Evolutionary conservation across 257 asterid genomes (phyloP).

Genomic region (Penstemon davidsonii): DNA sequence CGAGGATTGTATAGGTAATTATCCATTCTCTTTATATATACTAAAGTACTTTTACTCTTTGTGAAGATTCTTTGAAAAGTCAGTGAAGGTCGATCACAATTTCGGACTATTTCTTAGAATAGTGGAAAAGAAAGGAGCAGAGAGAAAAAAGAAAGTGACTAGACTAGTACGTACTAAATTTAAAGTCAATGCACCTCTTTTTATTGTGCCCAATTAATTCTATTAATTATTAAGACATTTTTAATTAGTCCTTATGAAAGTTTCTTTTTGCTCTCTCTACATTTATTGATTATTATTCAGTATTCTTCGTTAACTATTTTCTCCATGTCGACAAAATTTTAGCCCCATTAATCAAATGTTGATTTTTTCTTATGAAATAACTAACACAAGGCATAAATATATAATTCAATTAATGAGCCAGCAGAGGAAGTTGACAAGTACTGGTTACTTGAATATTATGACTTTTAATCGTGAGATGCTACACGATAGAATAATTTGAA

Average conservation of each 20-base stretch:
- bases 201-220: neutral
- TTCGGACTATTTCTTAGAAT: neutral
- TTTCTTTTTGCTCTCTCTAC: conserved; percentile 20
- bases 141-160: neutral
- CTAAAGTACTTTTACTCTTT: no score
- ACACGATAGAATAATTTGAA: no score
- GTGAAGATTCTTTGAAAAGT: no score
- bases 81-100: neutral
- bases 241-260: neutral
- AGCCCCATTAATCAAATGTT: neutral
- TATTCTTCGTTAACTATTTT: conserved; percentile 25
- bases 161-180: no score
- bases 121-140: neutral
- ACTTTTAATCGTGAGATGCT: neutral
- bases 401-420: neutral
- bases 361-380: no score
- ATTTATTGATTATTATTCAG: conserved; percentile 11
- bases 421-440: neutral
- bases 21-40: no score
- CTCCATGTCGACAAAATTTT: conserved; percentile 15
- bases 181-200: conserved; percentile 25
- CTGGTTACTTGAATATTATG: neutral
- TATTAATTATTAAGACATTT: neutral
- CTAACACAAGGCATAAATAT: no score
- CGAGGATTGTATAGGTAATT: no score